Conservation (phyloP, 306 rosid species). For the Benincasa hispida region DNA sequence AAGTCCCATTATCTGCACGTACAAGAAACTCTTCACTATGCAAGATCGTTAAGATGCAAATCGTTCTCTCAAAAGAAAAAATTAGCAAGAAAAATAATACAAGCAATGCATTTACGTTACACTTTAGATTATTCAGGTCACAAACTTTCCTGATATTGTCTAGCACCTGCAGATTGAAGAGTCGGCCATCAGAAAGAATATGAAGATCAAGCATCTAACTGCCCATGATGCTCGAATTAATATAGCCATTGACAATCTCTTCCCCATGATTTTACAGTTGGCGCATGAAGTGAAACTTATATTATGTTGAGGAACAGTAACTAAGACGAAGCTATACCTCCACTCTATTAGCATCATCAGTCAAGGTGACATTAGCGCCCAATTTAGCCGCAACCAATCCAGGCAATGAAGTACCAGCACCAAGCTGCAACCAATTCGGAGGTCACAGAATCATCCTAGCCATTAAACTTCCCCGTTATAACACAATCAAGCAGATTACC, state of each 20-base stretch:
- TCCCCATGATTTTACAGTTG: background rate
- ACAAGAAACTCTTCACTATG: background rate
- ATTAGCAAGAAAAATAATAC: background rate
- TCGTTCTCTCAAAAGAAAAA: background rate
- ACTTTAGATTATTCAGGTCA: conserved; percentile 54
- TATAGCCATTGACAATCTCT: background rate
- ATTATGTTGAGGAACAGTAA: background rate
- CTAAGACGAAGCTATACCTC: conserved; percentile 31
- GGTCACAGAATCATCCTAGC: background rate
- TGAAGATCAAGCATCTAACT: background rate
- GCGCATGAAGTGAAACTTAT: background rate
- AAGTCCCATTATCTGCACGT: conserved; percentile 53
- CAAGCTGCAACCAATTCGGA: conserved; percentile 34
- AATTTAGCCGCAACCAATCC: conserved; percentile 73
- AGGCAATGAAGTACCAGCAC: conserved; percentile 79
- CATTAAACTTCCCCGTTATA: background rate
- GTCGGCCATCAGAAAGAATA: background rate
- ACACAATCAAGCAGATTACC: background rate
- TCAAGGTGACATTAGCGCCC: conserved; percentile 62
- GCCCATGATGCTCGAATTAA: background rate
- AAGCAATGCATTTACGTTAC: conserved; percentile 33
- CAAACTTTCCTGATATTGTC: conserved; percentile 65
- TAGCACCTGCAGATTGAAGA: conserved; percentile 54
- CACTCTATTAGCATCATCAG: conserved; percentile 37
- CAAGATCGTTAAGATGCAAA: background rate